These are phyloP conservation scores for Gracilaria vermiculophylla DNA, from an alignment of 23 red algal species.

Conservation along the genomic window DNA sequence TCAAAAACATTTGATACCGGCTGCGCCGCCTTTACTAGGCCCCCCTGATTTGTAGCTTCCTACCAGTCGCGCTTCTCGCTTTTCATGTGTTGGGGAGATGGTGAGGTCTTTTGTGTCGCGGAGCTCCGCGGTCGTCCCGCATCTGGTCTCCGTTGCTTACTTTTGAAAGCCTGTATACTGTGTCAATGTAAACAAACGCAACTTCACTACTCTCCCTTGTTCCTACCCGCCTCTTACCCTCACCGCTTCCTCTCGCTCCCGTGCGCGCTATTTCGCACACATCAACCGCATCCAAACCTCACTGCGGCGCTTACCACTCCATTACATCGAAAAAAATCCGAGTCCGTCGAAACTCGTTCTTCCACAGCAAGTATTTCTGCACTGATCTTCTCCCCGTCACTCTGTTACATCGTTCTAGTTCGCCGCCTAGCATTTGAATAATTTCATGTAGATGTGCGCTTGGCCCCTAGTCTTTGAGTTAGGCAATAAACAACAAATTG, in stretches of 20 bases:
- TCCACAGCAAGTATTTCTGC: background rate
- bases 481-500: background rate
- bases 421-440: background rate
- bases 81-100: background rate
- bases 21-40: background rate
- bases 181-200: background rate
- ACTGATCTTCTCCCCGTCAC: background rate
- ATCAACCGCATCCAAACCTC: background rate
- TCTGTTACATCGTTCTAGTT: background rate
- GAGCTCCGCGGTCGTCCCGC: background rate
- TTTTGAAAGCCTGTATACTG: background rate
- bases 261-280: background rate
- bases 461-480: background rate
- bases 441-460: background rate
- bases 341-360: background rate
- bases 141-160: background rate
- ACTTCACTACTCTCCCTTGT: background rate
- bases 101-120: background rate
- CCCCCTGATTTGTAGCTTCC: background rate
- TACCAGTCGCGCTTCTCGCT: background rate
- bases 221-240: background rate
- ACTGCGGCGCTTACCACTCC: too few species aligned
- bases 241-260: background rate
- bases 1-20: background rate
- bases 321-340: slow-evolving; percentile 4